These are phyloP conservation scores for Colletotrichum sidae DNA, from an alignment of 2,329 filamentous ascomycete genomes.

Conservation along the genomic window DNA sequence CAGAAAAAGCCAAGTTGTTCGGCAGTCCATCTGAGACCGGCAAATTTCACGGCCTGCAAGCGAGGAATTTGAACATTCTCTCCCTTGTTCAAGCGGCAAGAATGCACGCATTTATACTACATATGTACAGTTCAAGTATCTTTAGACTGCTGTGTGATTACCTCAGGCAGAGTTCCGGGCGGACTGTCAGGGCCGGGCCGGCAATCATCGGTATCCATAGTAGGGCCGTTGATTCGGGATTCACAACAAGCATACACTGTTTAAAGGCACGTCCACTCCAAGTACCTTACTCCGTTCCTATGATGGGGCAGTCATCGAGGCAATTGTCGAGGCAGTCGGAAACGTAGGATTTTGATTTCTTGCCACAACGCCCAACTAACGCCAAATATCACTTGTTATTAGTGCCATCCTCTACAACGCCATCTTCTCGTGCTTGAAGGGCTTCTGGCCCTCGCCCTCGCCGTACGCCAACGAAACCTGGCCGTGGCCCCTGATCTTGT, in stretches of 20 bases:
- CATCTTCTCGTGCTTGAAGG: conserved; percentile 69
- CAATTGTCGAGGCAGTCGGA: background rate
- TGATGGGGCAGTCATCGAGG: too few relatives aligned
- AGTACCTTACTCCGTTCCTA: too few relatives aligned
- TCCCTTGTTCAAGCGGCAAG: background rate
- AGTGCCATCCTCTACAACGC: conserved; percentile 46
- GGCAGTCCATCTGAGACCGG: background rate
- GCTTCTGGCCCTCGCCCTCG: conserved; percentile 68
- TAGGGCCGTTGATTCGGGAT: conserved; percentile 12
- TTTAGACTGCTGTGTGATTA: background rate
- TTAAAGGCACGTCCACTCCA: too few relatives aligned
- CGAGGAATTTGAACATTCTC: background rate
- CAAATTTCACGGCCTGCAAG: background rate
- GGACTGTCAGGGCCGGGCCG: conserved; percentile 2
- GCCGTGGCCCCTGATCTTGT: conserved; percentile 85
- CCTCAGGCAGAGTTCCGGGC: background rate
- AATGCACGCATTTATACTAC: too few relatives aligned
- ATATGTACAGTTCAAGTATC: background rate
- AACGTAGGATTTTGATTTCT: background rate
- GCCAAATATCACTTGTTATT: conserved; percentile 17
- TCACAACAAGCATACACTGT: too few relatives aligned
- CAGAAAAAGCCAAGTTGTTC: background rate
- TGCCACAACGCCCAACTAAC: conserved; percentile 21
- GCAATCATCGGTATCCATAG: conserved; percentile 1
- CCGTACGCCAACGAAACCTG: conserved; percentile 85